Evolutionary conservation across 139 green algal genomes (phyloP), one percentile per base, ranked within the genome.

Genomic region (Pseudopediastrum boryanum): DNA sequence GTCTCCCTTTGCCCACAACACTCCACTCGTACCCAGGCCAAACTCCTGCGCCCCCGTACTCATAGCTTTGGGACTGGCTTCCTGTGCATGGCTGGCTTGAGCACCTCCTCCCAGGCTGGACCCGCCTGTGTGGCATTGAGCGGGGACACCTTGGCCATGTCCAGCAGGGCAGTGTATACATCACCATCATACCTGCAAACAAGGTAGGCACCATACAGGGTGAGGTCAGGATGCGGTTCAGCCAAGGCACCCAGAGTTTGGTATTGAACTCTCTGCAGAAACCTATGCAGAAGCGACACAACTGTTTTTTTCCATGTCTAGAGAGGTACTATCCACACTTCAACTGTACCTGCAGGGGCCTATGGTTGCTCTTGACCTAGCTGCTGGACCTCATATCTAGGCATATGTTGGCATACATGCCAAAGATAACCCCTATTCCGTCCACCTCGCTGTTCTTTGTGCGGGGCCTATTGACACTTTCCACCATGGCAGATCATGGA

Each of bases 41-140:
- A n/a, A n/a, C n/a, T n/a, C n/a, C n/a, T n/a, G n/a, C n/a, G n/a
- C n/a, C n/a, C n/a, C n/a, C n/a, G n/a, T n/a, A n/a, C 63, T 81
- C 36, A 82, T n/a, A 82, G 75, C 75, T 75, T 82, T 13, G 75
- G 64, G 48, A 73, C 36, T 5, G 62, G 75, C 75, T 71, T 62
- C 8, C 46, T 33, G 38, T 68, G 75, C 84, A 93, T 88, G 25
- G 84, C 76, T 0, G 89, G 84, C 80, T 92, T 82, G 33, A 98
- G 88, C 48, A 97, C 87, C 1, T 43, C 58, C 35, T 94, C 73
- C 92, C 92, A 98, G 9, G 85, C 93, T 4, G 94, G 93, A 4
- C 94, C 94, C 75, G 96, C 92, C 71, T 94, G 48, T 0, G 90
- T 96, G 38, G 71, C 78, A 81, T 98, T 98, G 13, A 98, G 86